Conservation (phyloP, 2,329 filamentous ascomycete genomes). For the Fusarium aywerte region DNA sequence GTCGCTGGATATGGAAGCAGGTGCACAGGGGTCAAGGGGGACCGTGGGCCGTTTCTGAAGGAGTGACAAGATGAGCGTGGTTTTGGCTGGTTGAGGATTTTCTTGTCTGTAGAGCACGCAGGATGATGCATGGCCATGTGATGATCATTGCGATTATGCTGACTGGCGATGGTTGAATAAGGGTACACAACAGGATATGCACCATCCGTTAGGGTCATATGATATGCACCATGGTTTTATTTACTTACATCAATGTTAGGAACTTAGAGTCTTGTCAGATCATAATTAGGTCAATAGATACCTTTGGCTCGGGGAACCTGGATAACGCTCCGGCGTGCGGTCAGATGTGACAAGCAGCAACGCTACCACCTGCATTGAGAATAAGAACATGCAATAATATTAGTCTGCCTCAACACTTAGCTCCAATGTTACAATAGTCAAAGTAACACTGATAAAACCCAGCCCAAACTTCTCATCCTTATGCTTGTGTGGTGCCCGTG, state of each 20-base stretch:
- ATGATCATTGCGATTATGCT: constrained; percentile 1
- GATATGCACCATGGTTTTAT: background rate
- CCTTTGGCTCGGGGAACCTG: constrained; percentile 19
- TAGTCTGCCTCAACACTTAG: background rate
- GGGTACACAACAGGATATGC: background rate
- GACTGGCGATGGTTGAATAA: background rate
- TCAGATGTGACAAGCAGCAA: constrained; percentile 36
- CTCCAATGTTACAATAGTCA: background rate
- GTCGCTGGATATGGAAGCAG: constrained; percentile 44
- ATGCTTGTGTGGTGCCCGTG: background rate
- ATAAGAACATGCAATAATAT: background rate
- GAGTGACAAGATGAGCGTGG: constrained; percentile 26
- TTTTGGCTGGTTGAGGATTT: constrained; percentile 14
- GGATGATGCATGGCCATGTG: constrained; percentile 18
- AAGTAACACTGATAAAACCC: constrained; percentile 1
- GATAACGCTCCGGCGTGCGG: constrained; percentile 15
- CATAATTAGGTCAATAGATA: constrained; percentile 13
- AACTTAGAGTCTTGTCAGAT: constrained; percentile 22
- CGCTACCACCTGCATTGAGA: constrained; percentile 21
- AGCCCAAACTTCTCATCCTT: background rate
- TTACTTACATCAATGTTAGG: background rate
- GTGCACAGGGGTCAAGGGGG: constrained; percentile 39
- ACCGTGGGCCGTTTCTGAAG: constrained; percentile 27
- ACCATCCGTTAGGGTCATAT: background rate
- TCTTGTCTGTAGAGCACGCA: background rate